Base-by-base conservation (phyloP, 163 green algal species). In the Chlorella variabilis region DNA sequence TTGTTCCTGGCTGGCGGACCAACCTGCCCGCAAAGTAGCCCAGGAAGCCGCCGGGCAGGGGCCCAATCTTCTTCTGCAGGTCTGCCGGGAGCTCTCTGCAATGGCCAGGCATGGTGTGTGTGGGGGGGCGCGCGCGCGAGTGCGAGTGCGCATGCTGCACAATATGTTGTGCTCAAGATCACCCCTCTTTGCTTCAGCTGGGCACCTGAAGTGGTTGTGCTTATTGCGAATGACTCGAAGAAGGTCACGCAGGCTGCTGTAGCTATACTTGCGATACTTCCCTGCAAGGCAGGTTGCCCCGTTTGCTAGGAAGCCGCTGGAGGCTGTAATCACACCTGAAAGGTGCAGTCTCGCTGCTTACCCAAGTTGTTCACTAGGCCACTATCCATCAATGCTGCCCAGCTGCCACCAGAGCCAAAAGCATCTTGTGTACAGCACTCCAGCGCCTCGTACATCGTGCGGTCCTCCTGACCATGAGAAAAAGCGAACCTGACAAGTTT, bases 151-250 rank as follows among this genome's bases (percentile, higher is more conserved):
- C n/a, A n/a, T n/a, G n/a, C n/a, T n/a, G 7, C 5, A 48, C 17
- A 20, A 70, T 25, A 29, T 8, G 34, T 27, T 21, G 33, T 49
- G 33, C 62, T 29, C 17, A 49, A 38, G 4, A 36, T 20, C 2
- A 20, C 11, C 58, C 25, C 15, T 33, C 58, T 66, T 36, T 4
- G 58, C 3, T 15, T 20, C 31, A 17, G 20, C 13, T 17, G n/a
- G 38, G 29, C 68, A 49, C 70, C 94, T 84, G 87, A 96, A 99
- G 87, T 99, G 97, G 81, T 94, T 97, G 85, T 92, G 88, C 91
- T 99, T 99, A 93, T 99, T 99, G 85, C 97, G 91, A 67, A 99
- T 92, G 42, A 99, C 94, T 31, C 97, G 89, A 83, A 99, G 90
- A 84, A 99, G 88, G 87, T 99, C 97, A 15, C 97, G 89, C 85